Evolutionary conservation across 257 asterid genomes (phyloP).

Genomic region (Henckelia pumila): DNA sequence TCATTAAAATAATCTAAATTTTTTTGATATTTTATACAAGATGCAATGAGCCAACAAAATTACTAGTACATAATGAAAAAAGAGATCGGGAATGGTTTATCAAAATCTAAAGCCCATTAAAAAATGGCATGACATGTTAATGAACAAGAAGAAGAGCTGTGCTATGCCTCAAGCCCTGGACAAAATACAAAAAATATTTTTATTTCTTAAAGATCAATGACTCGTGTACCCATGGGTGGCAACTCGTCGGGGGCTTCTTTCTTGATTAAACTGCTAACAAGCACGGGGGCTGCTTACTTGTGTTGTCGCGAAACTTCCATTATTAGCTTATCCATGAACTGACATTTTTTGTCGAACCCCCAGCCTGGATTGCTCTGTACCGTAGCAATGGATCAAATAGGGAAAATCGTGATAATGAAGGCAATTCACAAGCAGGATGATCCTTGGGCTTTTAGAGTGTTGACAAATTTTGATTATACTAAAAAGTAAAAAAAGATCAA

Average conservation of each 20-base stretch:
- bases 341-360: conserved; percentile 90
- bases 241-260: conserved; percentile 15
- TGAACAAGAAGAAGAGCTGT: neutral
- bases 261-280: conserved; percentile 10
- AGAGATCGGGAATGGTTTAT: neutral
- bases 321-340: conserved; percentile 80
- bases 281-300: conserved; percentile 39
- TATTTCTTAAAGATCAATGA: conserved; percentile 6
- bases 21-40: no score
- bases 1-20: no score
- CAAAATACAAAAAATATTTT: neutral
- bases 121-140: neutral
- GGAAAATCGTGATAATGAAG: conserved; percentile 7
- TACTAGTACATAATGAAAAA: neutral
- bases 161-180: neutral
- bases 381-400: conserved; percentile 11
- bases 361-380: conserved; percentile 96
- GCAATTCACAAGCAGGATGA: neutral
- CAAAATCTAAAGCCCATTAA: neutral
- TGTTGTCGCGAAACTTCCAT: conserved; percentile 62
- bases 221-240: neutral
- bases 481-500: no score
- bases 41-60: neutral
- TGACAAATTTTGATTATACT: neutral
- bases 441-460: neutral